Conservation (phyloP, 2,329 filamentous ascomycete species). For the Aspergillus sp. region DNA sequence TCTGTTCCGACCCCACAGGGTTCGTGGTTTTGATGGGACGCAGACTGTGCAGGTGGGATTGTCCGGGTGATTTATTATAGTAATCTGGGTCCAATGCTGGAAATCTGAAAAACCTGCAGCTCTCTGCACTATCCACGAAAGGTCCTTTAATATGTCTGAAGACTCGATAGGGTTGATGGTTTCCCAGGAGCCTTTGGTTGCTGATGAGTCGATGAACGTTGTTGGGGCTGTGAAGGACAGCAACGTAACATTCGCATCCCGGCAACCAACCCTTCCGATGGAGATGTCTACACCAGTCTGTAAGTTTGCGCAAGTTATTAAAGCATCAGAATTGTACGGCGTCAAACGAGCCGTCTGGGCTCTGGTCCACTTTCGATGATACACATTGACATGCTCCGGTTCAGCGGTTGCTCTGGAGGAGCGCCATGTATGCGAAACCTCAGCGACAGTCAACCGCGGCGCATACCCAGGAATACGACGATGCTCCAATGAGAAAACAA, state of each 20-base stretch:
- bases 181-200: slow-evolving; percentile 18
- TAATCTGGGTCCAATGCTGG: slow-evolving; percentile 19
- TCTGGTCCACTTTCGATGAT: slow-evolving; percentile 23
- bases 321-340: slow-evolving; percentile 9
- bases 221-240: slow-evolving; percentile 20
- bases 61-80: no score
- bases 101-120: slow-evolving; percentile 19
- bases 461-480: slow-evolving; percentile 42
- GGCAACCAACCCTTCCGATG: slow-evolving; percentile 18
- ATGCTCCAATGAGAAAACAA: slow-evolving; percentile 51
- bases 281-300: slow-evolving; percentile 8
- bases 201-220: slow-evolving; percentile 10
- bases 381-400: slow-evolving; percentile 19
- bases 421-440: slow-evolving; percentile 42
- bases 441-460: slow-evolving; percentile 40
- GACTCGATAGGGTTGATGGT: slow-evolving; percentile 21
- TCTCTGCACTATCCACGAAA: slow-evolving; percentile 29
- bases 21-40: slow-evolving; percentile 24
- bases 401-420: slow-evolving; percentile 22
- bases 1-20: slow-evolving; percentile 27
- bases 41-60: slow-evolving; percentile 21
- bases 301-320: slow-evolving; percentile 17
- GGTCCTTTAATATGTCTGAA: slow-evolving; percentile 15
- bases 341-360: slow-evolving; percentile 16
- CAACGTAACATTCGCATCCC: slow-evolving; percentile 25